Evolutionary conservation across 1,139 yeast species (phyloP).

Genomic region (Hansenula lynferdii): DNA sequence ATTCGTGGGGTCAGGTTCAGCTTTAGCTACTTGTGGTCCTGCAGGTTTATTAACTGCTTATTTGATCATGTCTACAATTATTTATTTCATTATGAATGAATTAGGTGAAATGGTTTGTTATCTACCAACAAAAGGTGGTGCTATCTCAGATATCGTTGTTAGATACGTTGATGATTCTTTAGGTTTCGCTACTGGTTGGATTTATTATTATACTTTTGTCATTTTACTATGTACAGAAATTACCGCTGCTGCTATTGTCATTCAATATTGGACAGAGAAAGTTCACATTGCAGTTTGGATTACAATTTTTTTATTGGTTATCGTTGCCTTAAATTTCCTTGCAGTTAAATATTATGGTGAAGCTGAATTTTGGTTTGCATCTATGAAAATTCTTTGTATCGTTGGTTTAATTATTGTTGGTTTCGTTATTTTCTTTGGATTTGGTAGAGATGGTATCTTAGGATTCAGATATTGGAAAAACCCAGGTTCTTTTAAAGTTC

Average conservation of each 20-base stretch:
- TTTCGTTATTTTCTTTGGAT: conserved; percentile 77
- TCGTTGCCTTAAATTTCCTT: conserved; percentile 56
- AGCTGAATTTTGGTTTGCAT: conserved; percentile 72
- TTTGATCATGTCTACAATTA: conserved; percentile 43
- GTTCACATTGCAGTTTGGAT: conserved; percentile 62
- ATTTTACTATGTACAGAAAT: conserved; percentile 76
- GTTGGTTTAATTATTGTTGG: conserved; percentile 68
- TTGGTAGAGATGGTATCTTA: conserved; percentile 68
- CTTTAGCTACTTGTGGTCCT: conserved; percentile 44
- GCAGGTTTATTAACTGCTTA: conserved; percentile 45
- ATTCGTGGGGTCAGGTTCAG: conserved; percentile 45
- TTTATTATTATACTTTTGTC: conserved; percentile 71
- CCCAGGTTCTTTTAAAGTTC: conserved; percentile 51
- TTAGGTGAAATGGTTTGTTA: conserved; percentile 61
- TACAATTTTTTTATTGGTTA: conserved; percentile 55
- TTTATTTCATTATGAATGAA: conserved; percentile 52
- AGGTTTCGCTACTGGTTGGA: conserved; percentile 75
- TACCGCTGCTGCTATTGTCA: conserved; percentile 70
- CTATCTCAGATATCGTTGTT: conserved; percentile 50
- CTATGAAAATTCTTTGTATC: conserved; percentile 66
- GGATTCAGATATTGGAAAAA: conserved; percentile 67
- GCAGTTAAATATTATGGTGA: conserved; percentile 77
- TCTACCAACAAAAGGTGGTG: conserved; percentile 42
- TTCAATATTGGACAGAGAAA: conserved; percentile 74
- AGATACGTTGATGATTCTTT: conserved; percentile 61